Conservation (phyloP, 2,329 filamentous ascomycete species). For the Trichoderma breve region DNA sequence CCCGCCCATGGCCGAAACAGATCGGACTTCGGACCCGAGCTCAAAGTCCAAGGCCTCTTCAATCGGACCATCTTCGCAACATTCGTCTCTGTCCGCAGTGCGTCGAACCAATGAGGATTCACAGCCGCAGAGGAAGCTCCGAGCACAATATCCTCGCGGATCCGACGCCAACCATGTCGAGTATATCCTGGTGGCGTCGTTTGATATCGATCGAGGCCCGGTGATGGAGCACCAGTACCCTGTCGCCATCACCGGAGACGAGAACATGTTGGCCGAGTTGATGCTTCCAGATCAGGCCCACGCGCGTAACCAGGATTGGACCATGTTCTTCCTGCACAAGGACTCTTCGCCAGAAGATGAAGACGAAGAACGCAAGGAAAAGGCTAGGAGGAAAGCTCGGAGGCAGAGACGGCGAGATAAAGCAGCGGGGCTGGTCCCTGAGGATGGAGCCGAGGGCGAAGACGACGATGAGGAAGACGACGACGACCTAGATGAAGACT, state of each 20-base stretch:
- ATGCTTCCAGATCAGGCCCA: slow-evolving; percentile 98
- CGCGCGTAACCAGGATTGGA: slow-evolving; percentile 95
- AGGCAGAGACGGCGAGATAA: slow-evolving; percentile 53
- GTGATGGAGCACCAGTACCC: slow-evolving; percentile 99
- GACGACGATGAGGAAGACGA: slow-evolving; percentile 46
- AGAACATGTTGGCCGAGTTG: slow-evolving; percentile 96
- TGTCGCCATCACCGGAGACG: slow-evolving; percentile 89
- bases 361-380: slow-evolving; percentile 63
- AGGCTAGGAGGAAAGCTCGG: slow-evolving; percentile 50
- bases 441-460: slow-evolving; percentile 44
- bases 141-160: slow-evolving; percentile 73
- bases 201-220: slow-evolving; percentile 92
- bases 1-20: slow-evolving; percentile 48
- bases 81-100: slow-evolving; percentile 57
- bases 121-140: slow-evolving; percentile 56
- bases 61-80: slow-evolving; percentile 58
- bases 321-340: slow-evolving; percentile 97
- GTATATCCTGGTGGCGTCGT: slow-evolving; percentile 95
- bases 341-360: slow-evolving; percentile 84
- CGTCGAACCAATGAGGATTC: slow-evolving; percentile 51
- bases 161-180: slow-evolving; percentile 90
- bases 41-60: slow-evolving; percentile 60
- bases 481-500: slow-evolving; percentile 51
- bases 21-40: slow-evolving; percentile 59
- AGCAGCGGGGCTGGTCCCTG: slow-evolving; percentile 47